Evolutionary conservation across 441 rosid species (phyloP), one percentile per base, ranked within the genome.

Genomic region (Erodium texanum): DNA sequence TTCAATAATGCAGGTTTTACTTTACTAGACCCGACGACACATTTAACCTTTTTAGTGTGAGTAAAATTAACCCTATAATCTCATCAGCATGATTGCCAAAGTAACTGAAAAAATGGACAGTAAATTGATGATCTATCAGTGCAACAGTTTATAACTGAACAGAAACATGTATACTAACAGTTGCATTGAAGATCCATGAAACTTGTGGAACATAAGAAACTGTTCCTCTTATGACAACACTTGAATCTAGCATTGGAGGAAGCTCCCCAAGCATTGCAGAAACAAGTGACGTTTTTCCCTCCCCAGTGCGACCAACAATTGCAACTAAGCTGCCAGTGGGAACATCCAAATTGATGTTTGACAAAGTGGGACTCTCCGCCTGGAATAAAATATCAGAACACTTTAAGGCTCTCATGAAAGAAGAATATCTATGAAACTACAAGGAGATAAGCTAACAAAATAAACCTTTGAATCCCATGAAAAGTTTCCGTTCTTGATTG

Each of bases 141-240:
- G 2, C 38, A 34, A 34, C 38, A 34, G 12, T 38, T 38, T 38
- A 38, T 38, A 38, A 38, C 43, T 38, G 43, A 38, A 38, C 24
- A 58, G 63, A 67, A 34, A 72, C 41, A 69, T 3, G 12, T 68
- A 34, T 74, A 82, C 89, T 71, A 81, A 93, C 99, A 59, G 99
- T 89, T 45, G 95, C 99, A 82, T 91, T 93, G 74, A 93, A 93
- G 79, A 93, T 93, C 96, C 97, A 93, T n/a, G 97, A 93, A 77
- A 91, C 87, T 82, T 93, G 99, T 76, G 99, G 95, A 78, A 89
- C 96, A 87, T 93, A 93, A 71, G 97, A 90, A 41, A 88, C 95
- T 0, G 82, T 78, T 80, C 99, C 99, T 82, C 96, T 86, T 56
- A 87, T 73, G 69, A 79, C 82, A 80, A 83, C 93, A 61, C 74